Evolutionary conservation across 1,284 basidiomycete genomes (phyloP).

Genomic region (Ustilago loliicola): DNA sequence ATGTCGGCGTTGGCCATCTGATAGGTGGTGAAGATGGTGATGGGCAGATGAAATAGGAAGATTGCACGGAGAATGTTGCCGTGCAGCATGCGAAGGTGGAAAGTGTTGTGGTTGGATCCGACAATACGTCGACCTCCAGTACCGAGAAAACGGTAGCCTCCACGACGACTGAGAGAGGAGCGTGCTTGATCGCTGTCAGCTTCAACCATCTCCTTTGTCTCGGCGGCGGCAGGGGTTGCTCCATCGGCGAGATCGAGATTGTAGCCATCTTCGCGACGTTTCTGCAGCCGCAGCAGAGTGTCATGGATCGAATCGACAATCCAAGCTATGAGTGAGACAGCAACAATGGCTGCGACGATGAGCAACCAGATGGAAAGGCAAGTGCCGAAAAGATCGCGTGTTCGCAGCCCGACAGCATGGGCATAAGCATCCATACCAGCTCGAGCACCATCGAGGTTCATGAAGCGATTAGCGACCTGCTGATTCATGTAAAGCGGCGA

Average conservation of each 20-base stretch:
- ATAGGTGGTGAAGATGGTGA: conserved; percentile 90
- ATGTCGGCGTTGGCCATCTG: conserved; percentile 79
- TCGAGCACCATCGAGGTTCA: conserved; percentile 72
- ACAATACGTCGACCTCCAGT: conserved; percentile 21
- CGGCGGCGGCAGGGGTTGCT: conserved; percentile 4
- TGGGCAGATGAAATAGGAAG: conserved; percentile 90
- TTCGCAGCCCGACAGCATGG: conserved; percentile 81
- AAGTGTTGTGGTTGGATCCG: conserved; percentile 46
- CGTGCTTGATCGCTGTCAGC: conserved; percentile 28
- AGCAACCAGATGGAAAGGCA: conserved; percentile 85
- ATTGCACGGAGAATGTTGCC: conserved; percentile 92
- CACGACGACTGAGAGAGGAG: conserved; percentile 45
- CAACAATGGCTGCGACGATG: conserved; percentile 80
- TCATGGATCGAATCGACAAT: conserved; percentile 52
- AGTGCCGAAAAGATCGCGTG: conserved; percentile 85
- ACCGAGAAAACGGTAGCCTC: conserved; percentile 50
- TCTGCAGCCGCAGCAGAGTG: conserved; percentile 32
- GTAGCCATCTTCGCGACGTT: conserved; percentile 51
- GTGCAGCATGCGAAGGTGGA: conserved; percentile 71
- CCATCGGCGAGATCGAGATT: conserved; percentile 20
- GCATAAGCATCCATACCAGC: conserved; percentile 84
- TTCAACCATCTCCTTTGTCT: conserved; percentile 31
- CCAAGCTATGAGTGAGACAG: conserved; percentile 80
- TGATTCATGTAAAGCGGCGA: conserved; percentile 85
- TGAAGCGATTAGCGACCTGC: conserved; percentile 78